These are phyloP conservation scores for Hypoxylon sp. DNA, from an alignment of 2,329 filamentous ascomycete species.

Conservation along the genomic window DNA sequence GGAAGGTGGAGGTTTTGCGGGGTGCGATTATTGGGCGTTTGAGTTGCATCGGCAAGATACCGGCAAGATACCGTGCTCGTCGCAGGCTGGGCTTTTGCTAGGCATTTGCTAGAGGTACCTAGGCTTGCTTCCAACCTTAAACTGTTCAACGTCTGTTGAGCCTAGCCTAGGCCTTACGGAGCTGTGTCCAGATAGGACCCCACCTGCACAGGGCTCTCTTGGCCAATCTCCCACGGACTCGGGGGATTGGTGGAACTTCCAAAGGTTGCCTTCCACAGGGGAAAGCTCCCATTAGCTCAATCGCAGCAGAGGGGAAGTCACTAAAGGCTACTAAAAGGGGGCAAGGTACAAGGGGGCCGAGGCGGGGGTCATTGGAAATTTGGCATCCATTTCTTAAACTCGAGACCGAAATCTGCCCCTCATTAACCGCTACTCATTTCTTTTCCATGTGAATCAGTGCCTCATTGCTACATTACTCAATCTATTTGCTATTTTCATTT, in stretches of 20 bases:
- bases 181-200: not conserved
- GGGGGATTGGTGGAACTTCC: slow-evolving; percentile 38
- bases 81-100: not conserved
- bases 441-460: slow-evolving; percentile 29
- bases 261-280: slow-evolving; percentile 19
- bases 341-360: not conserved
- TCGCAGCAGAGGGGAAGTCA: slow-evolving; percentile 6
- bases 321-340: slow-evolving; percentile 10
- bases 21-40: slow-evolving; percentile 29
- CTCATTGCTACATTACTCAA: slow-evolving; percentile 15
- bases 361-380: slow-evolving; percentile 31
- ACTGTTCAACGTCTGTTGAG: not conserved
- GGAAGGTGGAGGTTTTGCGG: slow-evolving; percentile 26
- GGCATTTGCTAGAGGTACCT: not conserved
- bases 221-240: slow-evolving; percentile 26
- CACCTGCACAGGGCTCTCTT: slow-evolving; percentile 10
- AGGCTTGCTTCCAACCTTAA: not conserved
- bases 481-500: slow-evolving; percentile 21
- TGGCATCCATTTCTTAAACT: slow-evolving; percentile 30
- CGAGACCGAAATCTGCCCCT: slow-evolving; percentile 20
- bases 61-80: slow-evolving; percentile 21
- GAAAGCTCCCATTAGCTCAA: slow-evolving; percentile 26
- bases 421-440: slow-evolving; percentile 27
- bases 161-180: slow-evolving; percentile 20
- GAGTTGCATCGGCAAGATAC: slow-evolving; percentile 25